A percentile compares a stretch with the other conserved stretches of the same genome.
phyloP scores from a whole-genome alignment of 345 rosid genomes.

The Sonneratia caseolaris region DNA sequence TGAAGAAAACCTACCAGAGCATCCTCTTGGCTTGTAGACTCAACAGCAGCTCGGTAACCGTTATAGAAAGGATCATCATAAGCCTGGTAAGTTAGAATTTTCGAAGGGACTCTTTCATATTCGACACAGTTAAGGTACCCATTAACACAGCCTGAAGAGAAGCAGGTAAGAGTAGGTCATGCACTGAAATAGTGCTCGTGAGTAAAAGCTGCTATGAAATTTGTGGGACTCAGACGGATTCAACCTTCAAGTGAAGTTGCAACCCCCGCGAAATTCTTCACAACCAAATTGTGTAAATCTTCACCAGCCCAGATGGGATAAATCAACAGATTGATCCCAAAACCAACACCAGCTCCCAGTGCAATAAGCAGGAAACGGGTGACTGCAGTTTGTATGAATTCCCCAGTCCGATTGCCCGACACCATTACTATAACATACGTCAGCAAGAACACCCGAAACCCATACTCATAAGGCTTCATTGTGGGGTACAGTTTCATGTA shows the following conservation, averaged over 20 bases:
- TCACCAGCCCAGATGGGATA: slow-evolving; percentile 99
- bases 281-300: slow-evolving; percentile 83
- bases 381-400: slow-evolving; percentile 61
- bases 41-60: slow-evolving; percentile 82
- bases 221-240: neutral
- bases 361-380: slow-evolving; percentile 74
- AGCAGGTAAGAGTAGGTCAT: slow-evolving; percentile 13
- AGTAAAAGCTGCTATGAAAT: neutral
- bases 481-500: slow-evolving; percentile 68
- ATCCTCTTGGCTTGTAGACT: slow-evolving; percentile 88
- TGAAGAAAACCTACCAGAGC: slow-evolving; percentile 46
- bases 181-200: slow-evolving; percentile 4
- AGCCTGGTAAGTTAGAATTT: slow-evolving; percentile 81
- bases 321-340: slow-evolving; percentile 68
- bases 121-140: slow-evolving; percentile 64
- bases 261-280: slow-evolving; percentile 68
- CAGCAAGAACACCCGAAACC: slow-evolving; percentile 79
- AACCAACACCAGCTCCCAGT: slow-evolving; percentile 73
- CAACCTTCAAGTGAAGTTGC: slow-evolving; percentile 86
- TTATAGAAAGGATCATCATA: slow-evolving; percentile 79
- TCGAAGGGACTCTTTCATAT: slow-evolving; percentile 70
- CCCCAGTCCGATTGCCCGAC: slow-evolving; percentile 78
- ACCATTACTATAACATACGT: slow-evolving; percentile 71
- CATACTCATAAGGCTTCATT: slow-evolving; percentile 89
- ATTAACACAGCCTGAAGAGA: slow-evolving; percentile 52